Evolutionary conservation across 306 rosid species (phyloP).

Genomic region (Rosa chinensis): DNA sequence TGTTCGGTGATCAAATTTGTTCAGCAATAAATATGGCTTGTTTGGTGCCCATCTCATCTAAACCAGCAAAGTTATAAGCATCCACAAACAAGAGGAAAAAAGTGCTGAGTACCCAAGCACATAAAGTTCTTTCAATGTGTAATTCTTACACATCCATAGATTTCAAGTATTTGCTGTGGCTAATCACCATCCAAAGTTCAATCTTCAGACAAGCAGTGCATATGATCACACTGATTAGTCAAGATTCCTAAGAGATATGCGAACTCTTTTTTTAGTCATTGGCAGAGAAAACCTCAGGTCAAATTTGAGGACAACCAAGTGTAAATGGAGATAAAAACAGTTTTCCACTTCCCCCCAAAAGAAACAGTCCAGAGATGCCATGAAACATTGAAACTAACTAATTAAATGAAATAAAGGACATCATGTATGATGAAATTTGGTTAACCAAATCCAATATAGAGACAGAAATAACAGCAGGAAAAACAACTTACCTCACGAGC

Average conservation of each 20-base stretch:
- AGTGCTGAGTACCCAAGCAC: background rate
- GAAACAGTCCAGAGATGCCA: background rate
- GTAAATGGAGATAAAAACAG: background rate
- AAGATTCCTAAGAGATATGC: background rate
- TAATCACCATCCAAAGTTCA: background rate
- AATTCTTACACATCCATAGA: background rate
- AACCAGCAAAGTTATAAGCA: background rate
- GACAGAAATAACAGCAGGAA: background rate
- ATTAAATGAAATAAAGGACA: background rate
- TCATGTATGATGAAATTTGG: background rate
- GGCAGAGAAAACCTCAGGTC: background rate
- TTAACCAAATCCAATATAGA: background rate
- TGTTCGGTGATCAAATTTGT: background rate
- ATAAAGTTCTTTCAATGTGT: background rate
- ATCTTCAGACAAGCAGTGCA: background rate
- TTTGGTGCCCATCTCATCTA: background rate
- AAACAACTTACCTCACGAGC: constrained; percentile 65
- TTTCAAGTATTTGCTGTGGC: background rate
- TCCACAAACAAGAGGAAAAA: background rate
- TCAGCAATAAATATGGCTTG: background rate
- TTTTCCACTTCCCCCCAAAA: background rate
- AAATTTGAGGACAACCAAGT: background rate
- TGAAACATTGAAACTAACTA: background rate
- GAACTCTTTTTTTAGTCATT: background rate
- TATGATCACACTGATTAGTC: background rate